These are phyloP conservation scores for Mucuna pruriens DNA, from an alignment of 306 rosid species.

Conservation along the genomic window DNA sequence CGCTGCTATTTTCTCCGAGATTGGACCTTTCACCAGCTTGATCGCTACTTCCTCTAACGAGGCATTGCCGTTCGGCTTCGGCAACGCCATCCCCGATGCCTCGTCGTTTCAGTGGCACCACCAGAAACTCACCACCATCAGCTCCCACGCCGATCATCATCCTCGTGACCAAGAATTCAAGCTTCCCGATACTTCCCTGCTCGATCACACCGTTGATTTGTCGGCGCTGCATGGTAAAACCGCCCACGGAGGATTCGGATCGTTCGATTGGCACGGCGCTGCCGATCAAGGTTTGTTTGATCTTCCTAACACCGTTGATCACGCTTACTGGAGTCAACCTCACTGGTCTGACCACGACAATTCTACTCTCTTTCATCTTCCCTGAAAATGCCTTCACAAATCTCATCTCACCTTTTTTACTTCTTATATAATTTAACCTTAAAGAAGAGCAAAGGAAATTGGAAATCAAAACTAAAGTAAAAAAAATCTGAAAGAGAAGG, in stretches of 20 bases:
- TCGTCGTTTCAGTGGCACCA: conserved; percentile 67
- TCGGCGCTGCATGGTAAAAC: conserved; percentile 52
- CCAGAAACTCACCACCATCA: conserved; percentile 39
- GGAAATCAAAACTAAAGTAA: conserved; percentile 32
- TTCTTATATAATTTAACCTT: conserved; percentile 12
- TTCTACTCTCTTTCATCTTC: conserved; percentile 74
- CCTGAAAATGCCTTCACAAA: conserved; percentile 49
- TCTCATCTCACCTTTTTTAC: conserved; percentile 27
- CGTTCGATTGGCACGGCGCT: conserved; percentile 81
- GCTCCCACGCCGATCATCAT: neutral
- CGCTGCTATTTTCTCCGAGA: conserved; percentile 80
- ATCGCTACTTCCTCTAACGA: conserved; percentile 59
- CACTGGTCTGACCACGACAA: conserved; percentile 89
- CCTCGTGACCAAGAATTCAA: conserved; percentile 46
- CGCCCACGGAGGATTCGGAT: conserved; percentile 59
- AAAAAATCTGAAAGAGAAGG: neutral
- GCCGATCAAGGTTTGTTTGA: conserved; percentile 83
- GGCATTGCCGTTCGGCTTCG: conserved; percentile 60
- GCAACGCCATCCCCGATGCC: conserved; percentile 44
- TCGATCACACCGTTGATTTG: conserved; percentile 67
- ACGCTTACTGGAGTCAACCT: conserved; percentile 82
- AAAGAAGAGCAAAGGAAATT: conserved; percentile 28
- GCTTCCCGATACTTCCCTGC: conserved; percentile 55
- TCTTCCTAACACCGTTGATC: conserved; percentile 87
- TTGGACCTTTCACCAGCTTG: conserved; percentile 71